Evolutionary conservation across 768 basidiomycete genomes (phyloP).

Genomic region (Baorangia bicolor): DNA sequence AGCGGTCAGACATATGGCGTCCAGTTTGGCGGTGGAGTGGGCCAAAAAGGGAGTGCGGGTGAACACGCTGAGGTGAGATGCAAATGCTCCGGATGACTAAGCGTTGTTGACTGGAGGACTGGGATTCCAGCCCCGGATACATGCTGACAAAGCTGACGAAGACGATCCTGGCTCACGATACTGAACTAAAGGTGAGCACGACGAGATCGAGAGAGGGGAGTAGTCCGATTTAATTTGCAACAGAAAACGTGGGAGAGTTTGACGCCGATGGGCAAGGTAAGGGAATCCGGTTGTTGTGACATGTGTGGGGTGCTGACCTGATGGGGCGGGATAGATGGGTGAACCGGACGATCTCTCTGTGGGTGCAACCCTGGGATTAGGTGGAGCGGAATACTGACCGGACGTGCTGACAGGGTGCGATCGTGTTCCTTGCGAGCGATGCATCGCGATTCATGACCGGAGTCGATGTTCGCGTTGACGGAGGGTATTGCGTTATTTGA

Average conservation of each 20-base stretch:
- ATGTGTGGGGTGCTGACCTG: constrained; percentile 21
- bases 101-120: constrained; percentile 3
- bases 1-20: constrained; percentile 94
- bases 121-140: constrained; percentile 84
- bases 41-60: constrained; percentile 86
- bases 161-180: constrained; percentile 73
- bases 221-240: not conserved
- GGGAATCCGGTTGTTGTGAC: not conserved
- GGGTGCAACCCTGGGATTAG: constrained; percentile 20
- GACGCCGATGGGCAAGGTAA: constrained; percentile 84
- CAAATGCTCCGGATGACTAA: too few species aligned
- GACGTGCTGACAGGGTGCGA: constrained; percentile 59
- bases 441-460: constrained; percentile 91
- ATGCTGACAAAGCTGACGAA: constrained; percentile 90
- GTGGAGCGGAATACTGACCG: not conserved
- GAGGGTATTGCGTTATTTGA: constrained; percentile 78
- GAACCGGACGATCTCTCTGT: constrained; percentile 91
- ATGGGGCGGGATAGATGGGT: constrained; percentile 68
- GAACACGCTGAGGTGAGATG: constrained; percentile 66
- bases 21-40: constrained; percentile 94
- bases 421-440: constrained; percentile 89
- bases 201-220: too few species aligned
- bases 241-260: constrained; percentile 82
- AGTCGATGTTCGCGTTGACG: constrained; percentile 81
- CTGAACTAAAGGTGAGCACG: constrained; percentile 63